Evolutionary conservation across 169 alveolate genomes (phyloP), one percentile per base, ranked within the genome.

Genomic region (Plasmodium malariae): DNA sequence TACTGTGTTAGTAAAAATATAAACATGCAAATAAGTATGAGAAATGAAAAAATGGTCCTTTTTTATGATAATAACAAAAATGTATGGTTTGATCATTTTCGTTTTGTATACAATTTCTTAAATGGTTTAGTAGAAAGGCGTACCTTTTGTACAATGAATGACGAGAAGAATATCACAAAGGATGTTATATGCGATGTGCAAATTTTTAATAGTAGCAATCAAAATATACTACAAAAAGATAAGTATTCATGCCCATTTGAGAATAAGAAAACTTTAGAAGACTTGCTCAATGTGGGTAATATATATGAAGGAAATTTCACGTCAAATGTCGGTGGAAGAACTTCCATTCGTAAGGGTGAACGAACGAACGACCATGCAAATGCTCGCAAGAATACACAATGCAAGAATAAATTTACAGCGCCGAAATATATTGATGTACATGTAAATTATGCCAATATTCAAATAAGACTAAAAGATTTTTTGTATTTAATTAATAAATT

Each of bases 1-100:
- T 80, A 63, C 43, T 36, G 70, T 45, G 51, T 80, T 30, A 80
- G 90, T 37, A 36, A 59, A 48, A 80, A 80, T 14, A 55, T 80
- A 26, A 65, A 51, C 51, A 19, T 67, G 28, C n/a, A 45, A 1
- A 19, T 80, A 36, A 11, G 19, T 54, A 32, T 26, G 7, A 24
- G 59, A 45, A 65, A 51, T 51, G 43, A 54, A 9, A 80, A 80
- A 40, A 51, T 67, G 0, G 49, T 80, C 3, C 51, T 67, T 67
- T 80, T 80, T 67, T 9, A 4, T 40, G 3, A 54, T 12, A 70
- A 67, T 19, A 60, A 34, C n/a, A 80, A 80, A 45, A 67, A 19
- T 1, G 32, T 51, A 48, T 51, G 36, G 28, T n/a, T 19, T 17
- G 59, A 67, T 30, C 5, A 59, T 3, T 19, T 80, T 48, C 14